Evolutionary conservation across 805 yeast species (phyloP).

Genomic region (Candida pseudofarinosa): DNA sequence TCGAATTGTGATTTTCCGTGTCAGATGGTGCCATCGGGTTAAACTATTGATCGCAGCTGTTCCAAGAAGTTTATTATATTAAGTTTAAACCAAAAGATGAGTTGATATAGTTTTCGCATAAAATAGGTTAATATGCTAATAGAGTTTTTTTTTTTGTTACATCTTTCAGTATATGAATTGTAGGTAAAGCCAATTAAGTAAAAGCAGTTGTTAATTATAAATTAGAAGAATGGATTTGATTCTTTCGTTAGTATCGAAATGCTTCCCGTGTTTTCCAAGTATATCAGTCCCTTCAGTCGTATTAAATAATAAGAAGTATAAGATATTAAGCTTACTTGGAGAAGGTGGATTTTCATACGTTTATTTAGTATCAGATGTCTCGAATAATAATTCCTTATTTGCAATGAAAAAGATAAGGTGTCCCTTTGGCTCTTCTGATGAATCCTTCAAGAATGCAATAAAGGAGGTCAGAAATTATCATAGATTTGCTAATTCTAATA

Average conservation of each 20-base stretch:
- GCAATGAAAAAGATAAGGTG: conserved; percentile 87
- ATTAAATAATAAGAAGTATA: conserved; percentile 60
- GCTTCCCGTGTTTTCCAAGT: conserved; percentile 46
- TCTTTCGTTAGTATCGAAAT: conserved; percentile 18
- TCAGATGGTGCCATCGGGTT: background rate
- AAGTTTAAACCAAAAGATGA: no score
- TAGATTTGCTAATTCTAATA: conserved; percentile 50
- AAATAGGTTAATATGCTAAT: no score
- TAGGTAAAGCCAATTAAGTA: background rate
- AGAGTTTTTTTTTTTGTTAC: no score
- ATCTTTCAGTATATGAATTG: background rate
- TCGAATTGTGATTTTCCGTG: background rate
- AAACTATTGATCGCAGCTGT: no score
- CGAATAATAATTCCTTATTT: conserved; percentile 44
- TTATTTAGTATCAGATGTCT: conserved; percentile 59
- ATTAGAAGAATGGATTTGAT: conserved; percentile 17
- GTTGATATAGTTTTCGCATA: no score
- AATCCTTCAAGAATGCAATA: conserved; percentile 57
- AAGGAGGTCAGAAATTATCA: conserved; percentile 73
- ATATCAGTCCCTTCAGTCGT: conserved; percentile 50
- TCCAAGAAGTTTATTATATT: no score
- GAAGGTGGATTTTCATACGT: conserved; percentile 91
- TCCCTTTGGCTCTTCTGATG: conserved; percentile 78
- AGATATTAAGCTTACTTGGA: conserved; percentile 68
- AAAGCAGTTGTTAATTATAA: background rate